These are phyloP conservation scores for Pseudogymnoascus sp. DNA, from an alignment of 2,329 filamentous ascomycete genomes.

Conservation along the genomic window DNA sequence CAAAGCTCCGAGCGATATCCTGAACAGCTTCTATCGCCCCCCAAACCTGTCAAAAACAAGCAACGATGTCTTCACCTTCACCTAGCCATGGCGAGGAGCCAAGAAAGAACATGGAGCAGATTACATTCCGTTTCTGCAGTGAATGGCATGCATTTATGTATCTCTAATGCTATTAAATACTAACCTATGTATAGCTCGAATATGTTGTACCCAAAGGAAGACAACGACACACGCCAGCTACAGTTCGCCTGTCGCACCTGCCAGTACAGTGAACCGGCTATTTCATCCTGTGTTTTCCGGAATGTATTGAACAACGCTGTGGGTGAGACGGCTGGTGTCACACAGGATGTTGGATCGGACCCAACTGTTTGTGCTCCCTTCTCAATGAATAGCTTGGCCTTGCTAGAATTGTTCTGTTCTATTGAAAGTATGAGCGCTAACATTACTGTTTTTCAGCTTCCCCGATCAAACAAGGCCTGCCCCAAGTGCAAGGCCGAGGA, in stretches of 20 bases:
- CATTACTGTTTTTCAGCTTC: slow-evolving; percentile 59
- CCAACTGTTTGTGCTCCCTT: slow-evolving; percentile 80
- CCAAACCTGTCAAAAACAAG: not conserved
- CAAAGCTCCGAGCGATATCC: not conserved
- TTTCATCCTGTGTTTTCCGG: slow-evolving; percentile 88
- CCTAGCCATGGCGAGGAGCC: slow-evolving; percentile 40
- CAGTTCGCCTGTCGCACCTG: slow-evolving; percentile 96
- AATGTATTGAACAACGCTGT: slow-evolving; percentile 88
- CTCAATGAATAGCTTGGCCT: slow-evolving; percentile 40
- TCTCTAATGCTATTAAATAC: slow-evolving; percentile 10
- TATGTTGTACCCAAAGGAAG: slow-evolving; percentile 95
- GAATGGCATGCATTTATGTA: slow-evolving; percentile 60
- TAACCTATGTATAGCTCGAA: slow-evolving; percentile 60
- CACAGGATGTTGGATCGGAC: slow-evolving; percentile 93
- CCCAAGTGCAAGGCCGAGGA: slow-evolving; percentile 79
- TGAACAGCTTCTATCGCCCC: not conserved
- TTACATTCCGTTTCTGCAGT: slow-evolving; percentile 95
- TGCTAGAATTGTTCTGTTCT: slow-evolving; percentile 32
- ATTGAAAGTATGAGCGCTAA: not conserved
- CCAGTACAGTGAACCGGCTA: slow-evolving; percentile 80
- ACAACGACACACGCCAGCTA: slow-evolving; percentile 73
- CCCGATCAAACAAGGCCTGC: slow-evolving; percentile 79
- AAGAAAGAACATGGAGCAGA: slow-evolving; percentile 60
- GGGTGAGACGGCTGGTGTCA: slow-evolving; percentile 93
- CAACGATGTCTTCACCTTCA: slow-evolving; percentile 51